These are phyloP conservation scores for Actinomortierella ambigua DNA, from an alignment of 371 early-diverging fungal species.

Conservation along the genomic window DNA sequence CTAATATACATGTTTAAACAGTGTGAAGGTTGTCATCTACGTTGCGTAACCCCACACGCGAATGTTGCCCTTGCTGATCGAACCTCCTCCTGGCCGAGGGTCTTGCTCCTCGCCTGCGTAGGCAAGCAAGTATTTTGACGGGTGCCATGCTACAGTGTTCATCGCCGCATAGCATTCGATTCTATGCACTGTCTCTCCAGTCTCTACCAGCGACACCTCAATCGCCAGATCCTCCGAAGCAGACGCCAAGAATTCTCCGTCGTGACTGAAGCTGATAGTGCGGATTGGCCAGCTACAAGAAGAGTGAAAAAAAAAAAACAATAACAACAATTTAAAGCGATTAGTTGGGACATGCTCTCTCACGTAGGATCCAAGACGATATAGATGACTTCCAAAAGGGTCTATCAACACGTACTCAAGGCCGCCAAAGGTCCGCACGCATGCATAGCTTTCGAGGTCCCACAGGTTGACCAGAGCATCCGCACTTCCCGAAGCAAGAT, in stretches of 20 bases:
- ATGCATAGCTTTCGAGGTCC: constrained; percentile 71
- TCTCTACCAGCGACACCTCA: constrained; percentile 82
- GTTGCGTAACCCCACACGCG: constrained; percentile 38
- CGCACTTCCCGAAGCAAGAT: constrained; percentile 79
- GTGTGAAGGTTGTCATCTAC: constrained; percentile 1
- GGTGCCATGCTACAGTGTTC: constrained; percentile 88
- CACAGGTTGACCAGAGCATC: constrained; percentile 78
- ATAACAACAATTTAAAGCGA: neutral
- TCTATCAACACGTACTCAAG: constrained; percentile 59
- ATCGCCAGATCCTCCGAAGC: constrained; percentile 83
- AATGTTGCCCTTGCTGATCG: constrained; percentile 31
- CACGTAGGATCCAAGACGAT: constrained; percentile 68
- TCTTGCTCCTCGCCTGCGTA: constrained; percentile 81
- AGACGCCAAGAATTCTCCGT: constrained; percentile 84
- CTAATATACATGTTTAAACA: too few relatives aligned
- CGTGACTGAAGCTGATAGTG: constrained; percentile 83
- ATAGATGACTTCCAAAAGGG: constrained; percentile 57
- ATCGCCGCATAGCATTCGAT: constrained; percentile 72
- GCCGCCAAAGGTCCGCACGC: constrained; percentile 69
- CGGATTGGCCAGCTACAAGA: constrained; percentile 77
- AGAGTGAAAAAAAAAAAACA: constrained; percentile 4
- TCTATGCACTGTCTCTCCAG: constrained; percentile 74
- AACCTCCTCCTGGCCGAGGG: constrained; percentile 10
- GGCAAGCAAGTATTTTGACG: constrained; percentile 75
- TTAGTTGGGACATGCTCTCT: neutral